Evolutionary conservation across 129 eudicot genomes (phyloP).

Genomic region (Flaveria trinervia): DNA sequence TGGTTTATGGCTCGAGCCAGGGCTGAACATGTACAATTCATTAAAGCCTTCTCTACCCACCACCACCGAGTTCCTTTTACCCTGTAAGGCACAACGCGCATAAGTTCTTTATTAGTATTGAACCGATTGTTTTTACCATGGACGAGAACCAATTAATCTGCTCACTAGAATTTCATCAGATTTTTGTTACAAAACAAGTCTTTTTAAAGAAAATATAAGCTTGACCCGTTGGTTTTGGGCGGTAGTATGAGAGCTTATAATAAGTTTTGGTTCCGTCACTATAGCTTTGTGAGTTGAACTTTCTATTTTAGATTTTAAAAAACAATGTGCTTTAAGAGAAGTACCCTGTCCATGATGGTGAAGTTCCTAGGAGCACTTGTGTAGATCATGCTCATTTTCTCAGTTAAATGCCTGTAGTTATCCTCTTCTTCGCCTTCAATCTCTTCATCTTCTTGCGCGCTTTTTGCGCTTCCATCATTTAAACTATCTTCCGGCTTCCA

Average conservation of each 20-base stretch:
- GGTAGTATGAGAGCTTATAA: no score
- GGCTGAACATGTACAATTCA: conserved; percentile 80
- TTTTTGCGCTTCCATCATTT: conserved; percentile 7
- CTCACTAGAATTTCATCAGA: no score
- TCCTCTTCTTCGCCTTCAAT: conserved; percentile 80
- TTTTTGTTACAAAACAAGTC: no score
- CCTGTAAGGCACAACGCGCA: conserved; percentile 42
- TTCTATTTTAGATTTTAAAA: background rate
- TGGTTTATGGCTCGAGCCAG: conserved; percentile 71
- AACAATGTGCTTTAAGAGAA: background rate
- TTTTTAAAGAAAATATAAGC: background rate
- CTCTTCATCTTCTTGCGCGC: conserved; percentile 33
- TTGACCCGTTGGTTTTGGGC: no score
- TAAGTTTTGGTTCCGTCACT: background rate
- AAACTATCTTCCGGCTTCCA: conserved; percentile 13
- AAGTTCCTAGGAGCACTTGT: conserved; percentile 68
- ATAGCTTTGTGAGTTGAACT: background rate
- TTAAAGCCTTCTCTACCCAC: conserved; percentile 66
- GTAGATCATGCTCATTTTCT: conserved; percentile 70
- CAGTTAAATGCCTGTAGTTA: conserved; percentile 63
- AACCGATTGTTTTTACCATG: background rate
- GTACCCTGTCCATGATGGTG: conserved; percentile 84
- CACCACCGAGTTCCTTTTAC: conserved; percentile 71
- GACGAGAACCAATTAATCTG: background rate
- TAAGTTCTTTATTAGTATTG: background rate